These are phyloP conservation scores for Malassezia restricta DNA, from an alignment of 1,284 basidiomycete genomes.

Conservation along the genomic window DNA sequence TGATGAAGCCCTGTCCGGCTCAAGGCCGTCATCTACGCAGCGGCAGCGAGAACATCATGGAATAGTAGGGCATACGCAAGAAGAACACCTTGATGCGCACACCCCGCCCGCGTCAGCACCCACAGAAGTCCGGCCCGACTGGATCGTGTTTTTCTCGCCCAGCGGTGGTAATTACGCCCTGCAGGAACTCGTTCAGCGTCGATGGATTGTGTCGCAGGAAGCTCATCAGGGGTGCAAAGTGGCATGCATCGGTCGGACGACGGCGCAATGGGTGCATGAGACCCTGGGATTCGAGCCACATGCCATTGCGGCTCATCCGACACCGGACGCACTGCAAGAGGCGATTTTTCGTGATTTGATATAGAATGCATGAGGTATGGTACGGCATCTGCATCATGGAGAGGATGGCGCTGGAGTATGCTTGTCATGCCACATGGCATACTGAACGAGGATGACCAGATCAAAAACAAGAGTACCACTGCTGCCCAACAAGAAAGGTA, in stretches of 20 bases:
- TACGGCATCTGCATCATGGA: too few relatives aligned
- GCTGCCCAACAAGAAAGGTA: constrained; percentile 39
- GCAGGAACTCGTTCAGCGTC: constrained; percentile 23
- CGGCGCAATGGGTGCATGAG: constrained; percentile 28
- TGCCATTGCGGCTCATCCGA: constrained; percentile 32
- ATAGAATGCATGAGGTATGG: too few relatives aligned
- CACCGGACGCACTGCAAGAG: constrained; percentile 28
- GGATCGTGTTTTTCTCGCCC: constrained; percentile 45
- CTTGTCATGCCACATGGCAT: constrained; percentile 23
- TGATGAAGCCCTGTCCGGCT: not conserved
- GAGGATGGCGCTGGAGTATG: too few relatives aligned
- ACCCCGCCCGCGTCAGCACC: not conserved
- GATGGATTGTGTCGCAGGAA: constrained; percentile 24
- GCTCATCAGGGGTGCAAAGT: constrained; percentile 15
- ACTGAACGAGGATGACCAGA: constrained; percentile 37
- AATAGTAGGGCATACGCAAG: constrained; percentile 7
- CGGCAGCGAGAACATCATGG: too few relatives aligned
- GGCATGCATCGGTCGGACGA: constrained; percentile 35
- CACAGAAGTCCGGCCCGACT: constrained; percentile 21
- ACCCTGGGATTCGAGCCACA: constrained; percentile 28
- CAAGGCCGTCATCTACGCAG: too few relatives aligned
- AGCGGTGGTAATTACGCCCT: constrained; percentile 38
- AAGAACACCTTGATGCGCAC: constrained; percentile 8
- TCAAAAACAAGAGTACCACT: constrained; percentile 43
- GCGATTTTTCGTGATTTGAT: too few relatives aligned